Evolutionary conservation across 805 yeast genomes (phyloP).

Genomic region (Metschnikowia baotianmanensis): DNA sequence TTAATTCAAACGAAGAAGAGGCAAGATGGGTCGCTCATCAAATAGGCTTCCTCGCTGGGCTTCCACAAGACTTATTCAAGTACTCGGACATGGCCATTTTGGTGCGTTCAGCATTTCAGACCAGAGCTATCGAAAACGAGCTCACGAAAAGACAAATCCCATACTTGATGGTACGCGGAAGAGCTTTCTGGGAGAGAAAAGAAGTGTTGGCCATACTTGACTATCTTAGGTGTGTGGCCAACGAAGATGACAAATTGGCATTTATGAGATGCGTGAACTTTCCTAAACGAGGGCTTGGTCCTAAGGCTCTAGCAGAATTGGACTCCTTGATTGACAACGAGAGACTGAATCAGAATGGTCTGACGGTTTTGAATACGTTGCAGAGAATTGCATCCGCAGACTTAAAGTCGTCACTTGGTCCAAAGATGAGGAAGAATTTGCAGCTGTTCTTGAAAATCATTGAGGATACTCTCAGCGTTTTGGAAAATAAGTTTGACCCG

Average conservation of each 20-base stretch:
- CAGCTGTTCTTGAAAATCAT: conserved; percentile 28
- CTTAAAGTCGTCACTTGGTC: conserved; percentile 10
- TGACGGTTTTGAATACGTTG: conserved; percentile 14
- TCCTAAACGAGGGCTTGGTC: conserved; percentile 72
- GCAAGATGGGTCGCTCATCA: conserved; percentile 58
- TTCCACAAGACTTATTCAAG: conserved; percentile 43
- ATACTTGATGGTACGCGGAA: conserved; percentile 66
- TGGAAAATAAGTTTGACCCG: conserved; percentile 9
- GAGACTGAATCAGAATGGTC: background rate
- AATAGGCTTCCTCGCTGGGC: conserved; percentile 44
- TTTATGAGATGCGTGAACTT: conserved; percentile 52
- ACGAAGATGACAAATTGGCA: conserved; percentile 60
- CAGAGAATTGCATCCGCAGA: conserved; percentile 5
- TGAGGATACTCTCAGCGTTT: conserved; percentile 16
- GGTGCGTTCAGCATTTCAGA: conserved; percentile 61
- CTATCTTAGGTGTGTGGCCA: conserved; percentile 59
- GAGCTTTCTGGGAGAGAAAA: conserved; percentile 74
- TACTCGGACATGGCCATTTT: conserved; percentile 70
- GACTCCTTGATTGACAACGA: conserved; percentile 23
- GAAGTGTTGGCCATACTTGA: conserved; percentile 65
- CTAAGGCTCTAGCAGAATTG: conserved; percentile 38
- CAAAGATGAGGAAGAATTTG: conserved; percentile 20
- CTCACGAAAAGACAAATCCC: conserved; percentile 57
- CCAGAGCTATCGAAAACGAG: conserved; percentile 63
- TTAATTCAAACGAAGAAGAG: conserved; percentile 48